Evolutionary conservation across 2,329 filamentous ascomycete genomes (phyloP).

Genomic region (Diaporthe citri): DNA sequence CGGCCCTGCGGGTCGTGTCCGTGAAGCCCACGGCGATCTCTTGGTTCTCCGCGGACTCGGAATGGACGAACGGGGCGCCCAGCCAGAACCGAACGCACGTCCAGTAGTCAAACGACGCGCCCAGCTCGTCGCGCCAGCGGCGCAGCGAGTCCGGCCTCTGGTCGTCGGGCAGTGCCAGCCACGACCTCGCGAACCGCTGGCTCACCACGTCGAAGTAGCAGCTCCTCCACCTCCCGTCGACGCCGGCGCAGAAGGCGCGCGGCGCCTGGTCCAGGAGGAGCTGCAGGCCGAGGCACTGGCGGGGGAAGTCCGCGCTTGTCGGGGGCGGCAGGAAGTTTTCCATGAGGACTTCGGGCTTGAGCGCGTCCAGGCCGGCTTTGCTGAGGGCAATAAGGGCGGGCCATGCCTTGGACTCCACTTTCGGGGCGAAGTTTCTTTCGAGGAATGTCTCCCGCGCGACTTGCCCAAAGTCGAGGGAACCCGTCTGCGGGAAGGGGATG

Average conservation of each 20-base stretch:
- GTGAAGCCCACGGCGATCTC: conserved; percentile 42
- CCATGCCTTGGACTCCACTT: conserved; percentile 28
- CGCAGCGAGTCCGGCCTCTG: conserved; percentile 43
- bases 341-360: conserved; percentile 42
- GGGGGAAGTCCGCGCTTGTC: conserved; percentile 43
- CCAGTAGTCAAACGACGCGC: conserved; percentile 46
- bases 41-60: conserved; percentile 42
- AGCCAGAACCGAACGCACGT: conserved; percentile 46
- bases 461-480: neutral
- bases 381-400: conserved; percentile 44
- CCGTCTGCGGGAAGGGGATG: neutral
- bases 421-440: neutral
- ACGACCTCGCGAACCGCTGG: conserved; percentile 39
- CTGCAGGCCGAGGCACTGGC: conserved; percentile 47
- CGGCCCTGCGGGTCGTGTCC: conserved; percentile 43
- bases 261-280: conserved; percentile 48
- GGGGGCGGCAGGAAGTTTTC: conserved; percentile 45
- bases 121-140: conserved; percentile 39
- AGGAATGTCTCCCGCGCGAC: conserved; percentile 11
- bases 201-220: conserved; percentile 46
- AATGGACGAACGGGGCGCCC: conserved; percentile 46
- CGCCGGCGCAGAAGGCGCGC: conserved; percentile 43
- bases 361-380: conserved; percentile 43
- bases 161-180: conserved; percentile 40
- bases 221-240: conserved; percentile 46